phyloP scores from a whole-genome alignment of 176 grass and related monocot species.

The sorghum (Sorghum bicolor) region DNA sequence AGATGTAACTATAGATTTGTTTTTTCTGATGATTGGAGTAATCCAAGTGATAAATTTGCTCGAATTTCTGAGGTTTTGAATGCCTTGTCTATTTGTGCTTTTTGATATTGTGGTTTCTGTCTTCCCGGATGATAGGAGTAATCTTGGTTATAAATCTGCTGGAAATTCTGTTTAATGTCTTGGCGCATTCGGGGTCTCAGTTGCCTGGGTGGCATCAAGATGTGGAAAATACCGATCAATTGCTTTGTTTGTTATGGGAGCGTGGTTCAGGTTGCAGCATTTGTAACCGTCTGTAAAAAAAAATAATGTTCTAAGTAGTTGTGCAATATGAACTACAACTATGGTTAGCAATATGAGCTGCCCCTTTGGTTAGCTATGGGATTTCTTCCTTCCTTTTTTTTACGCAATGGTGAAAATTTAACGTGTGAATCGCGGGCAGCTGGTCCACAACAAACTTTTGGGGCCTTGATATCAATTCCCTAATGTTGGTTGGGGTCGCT shows the following conservation, averaged over 20 bases:
- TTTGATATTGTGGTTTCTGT: not conserved
- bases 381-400: too few relatives aligned
- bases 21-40: not conserved
- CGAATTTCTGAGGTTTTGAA: not conserved
- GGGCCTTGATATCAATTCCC: not conserved
- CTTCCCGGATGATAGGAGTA: not conserved
- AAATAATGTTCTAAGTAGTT: not conserved
- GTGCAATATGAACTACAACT: not conserved
- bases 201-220: not conserved
- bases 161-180: not conserved
- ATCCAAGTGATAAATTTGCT: not conserved
- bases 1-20: not conserved
- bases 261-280: not conserved
- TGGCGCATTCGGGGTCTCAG: not conserved
- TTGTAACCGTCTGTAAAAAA: not conserved
- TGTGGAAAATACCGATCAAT: not conserved
- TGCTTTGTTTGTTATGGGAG: not conserved
- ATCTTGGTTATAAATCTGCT: not conserved
- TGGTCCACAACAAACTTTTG: not conserved
- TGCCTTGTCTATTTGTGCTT: not conserved
- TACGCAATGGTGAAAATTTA: not conserved
- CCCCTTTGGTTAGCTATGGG: not conserved
- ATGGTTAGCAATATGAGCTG: not conserved
- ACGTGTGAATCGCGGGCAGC: not conserved
- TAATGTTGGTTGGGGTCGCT: not conserved